Conservation (phyloP, 2,329 filamentous ascomycete genomes). For the Sporothrix brasiliensis region DNA sequence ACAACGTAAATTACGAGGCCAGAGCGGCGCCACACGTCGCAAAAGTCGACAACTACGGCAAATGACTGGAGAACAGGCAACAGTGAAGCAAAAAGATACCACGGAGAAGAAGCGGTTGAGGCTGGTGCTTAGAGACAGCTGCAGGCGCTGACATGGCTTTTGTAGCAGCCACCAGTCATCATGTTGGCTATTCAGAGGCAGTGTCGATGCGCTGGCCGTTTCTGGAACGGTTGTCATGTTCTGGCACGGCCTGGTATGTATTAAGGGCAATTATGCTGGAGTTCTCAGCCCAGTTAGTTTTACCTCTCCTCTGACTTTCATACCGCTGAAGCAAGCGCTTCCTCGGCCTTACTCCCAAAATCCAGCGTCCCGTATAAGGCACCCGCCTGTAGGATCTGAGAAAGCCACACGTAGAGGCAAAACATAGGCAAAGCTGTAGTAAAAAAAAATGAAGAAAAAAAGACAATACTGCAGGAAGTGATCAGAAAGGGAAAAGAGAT, state of each 20-base stretch:
- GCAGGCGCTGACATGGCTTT: not conserved
- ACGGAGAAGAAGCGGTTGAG: too few species aligned
- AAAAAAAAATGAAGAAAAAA: not conserved
- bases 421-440: not conserved
- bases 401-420: not conserved
- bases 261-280: not conserved
- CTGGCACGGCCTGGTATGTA: not conserved
- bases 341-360: slow-evolving; percentile 2
- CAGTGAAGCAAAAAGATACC: not conserved
- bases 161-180: slow-evolving; percentile 1
- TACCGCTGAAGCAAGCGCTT: not conserved
- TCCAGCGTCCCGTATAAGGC: not conserved
- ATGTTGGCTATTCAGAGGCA: slow-evolving; percentile 4
- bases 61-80: not conserved
- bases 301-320: not conserved
- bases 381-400: slow-evolving; percentile 16
- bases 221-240: slow-evolving; percentile 8
- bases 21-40: slow-evolving; percentile 17
- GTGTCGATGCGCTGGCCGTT: slow-evolving; percentile 19
- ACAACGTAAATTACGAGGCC: slow-evolving; percentile 9
- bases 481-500: slow-evolving; percentile 1
- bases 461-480: not conserved
- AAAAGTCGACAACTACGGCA: not conserved
- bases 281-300: not conserved
- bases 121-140: not conserved